phyloP scores from a whole-genome alignment of 352 stramenopile genomes.

The Pythium plurisporium region DNA sequence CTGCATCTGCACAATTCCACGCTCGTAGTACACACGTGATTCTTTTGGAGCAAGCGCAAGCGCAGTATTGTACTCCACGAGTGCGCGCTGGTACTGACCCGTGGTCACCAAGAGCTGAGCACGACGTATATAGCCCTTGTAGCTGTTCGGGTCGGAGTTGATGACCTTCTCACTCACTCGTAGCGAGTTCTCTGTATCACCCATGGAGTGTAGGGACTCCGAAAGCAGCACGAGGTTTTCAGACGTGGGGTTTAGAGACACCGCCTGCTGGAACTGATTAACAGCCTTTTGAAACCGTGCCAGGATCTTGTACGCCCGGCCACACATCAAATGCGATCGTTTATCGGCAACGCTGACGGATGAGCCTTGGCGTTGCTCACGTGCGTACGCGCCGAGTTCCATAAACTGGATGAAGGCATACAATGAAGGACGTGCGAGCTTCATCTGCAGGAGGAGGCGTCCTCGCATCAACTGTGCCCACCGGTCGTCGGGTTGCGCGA shows the following conservation, averaged over 20 bases:
- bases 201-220: slow-evolving; percentile 73
- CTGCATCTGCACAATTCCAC: slow-evolving; percentile 67
- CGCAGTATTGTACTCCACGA: slow-evolving; percentile 65
- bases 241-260: slow-evolving; percentile 49
- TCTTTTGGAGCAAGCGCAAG: slow-evolving; percentile 55
- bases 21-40: slow-evolving; percentile 62
- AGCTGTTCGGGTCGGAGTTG: slow-evolving; percentile 47
- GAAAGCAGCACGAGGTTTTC: slow-evolving; percentile 78
- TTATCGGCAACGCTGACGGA: slow-evolving; percentile 26
- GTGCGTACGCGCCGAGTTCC: slow-evolving; percentile 28
- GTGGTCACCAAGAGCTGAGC: slow-evolving; percentile 59
- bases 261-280: slow-evolving; percentile 55
- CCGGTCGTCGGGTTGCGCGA: slow-evolving; percentile 50
- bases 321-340: slow-evolving; percentile 44
- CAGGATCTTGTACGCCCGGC: slow-evolving; percentile 65
- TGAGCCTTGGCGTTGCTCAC: slow-evolving; percentile 5
- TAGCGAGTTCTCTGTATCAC: slow-evolving; percentile 75
- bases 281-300: slow-evolving; percentile 63
- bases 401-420: slow-evolving; percentile 78
- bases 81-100: slow-evolving; percentile 36
- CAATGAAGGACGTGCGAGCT: slow-evolving; percentile 47
- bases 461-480: slow-evolving; percentile 64
- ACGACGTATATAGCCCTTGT: slow-evolving; percentile 58
- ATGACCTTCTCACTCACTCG: slow-evolving; percentile 72
- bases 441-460: slow-evolving; percentile 50